Base-by-base conservation (phyloP, 2,329 filamentous ascomycete genomes). In the Magnaporthiopsis rhizophila region DNA sequence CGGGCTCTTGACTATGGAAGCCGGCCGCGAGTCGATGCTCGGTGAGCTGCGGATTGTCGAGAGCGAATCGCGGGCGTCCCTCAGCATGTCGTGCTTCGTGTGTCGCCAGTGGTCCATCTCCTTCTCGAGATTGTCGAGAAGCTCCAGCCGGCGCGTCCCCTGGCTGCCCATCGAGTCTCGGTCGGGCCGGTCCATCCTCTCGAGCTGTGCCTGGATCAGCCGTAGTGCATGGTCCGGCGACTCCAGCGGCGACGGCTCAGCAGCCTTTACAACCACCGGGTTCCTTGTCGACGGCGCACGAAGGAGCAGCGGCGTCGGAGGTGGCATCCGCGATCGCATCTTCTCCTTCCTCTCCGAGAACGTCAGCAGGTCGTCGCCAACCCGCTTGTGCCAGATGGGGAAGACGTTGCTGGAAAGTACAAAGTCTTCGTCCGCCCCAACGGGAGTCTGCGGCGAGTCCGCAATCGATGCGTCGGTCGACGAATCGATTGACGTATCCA, bases 91-190 rank as follows among this genome's bases (percentile, higher is more conserved):
- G 32, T 80, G 75, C 65, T 84, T 83, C 74, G 88, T 80, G 62
- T 80, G 75, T 64, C 83, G 80, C 86, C 86, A 89, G 67, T 83
- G 80, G 0, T 81, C 83, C 80, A 89, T 85, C 72, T 89, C 86
- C 66, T 76, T 77, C 70, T 89, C 86, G 1, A 89, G 75, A 65
- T 85, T 81, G 38, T 84, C 81, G 1, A 89, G 74, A 3, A 87
- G 76, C 45, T 77, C 78, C 65, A 83, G 73, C 18, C 45, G 45
- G 34, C 79, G 76, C 64, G 77, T 76, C 18, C 75, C 74, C 34
- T 79, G 74, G 66, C 74, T 79, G 63, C 75, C 76, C 3, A 59
- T 57, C 38, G 58, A 64, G 32, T 64, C 21, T 30, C 62, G 28
- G 38, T 72, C 74, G 5, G 77, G 70, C 62, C 78, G 70, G 26